Percentiles rank a stretch among this genome's conserved stretches.
These are phyloP conservation scores for Phytophthora constricta DNA, from an alignment of 352 stramenopile genomes.

Conservation along the genomic window DNA sequence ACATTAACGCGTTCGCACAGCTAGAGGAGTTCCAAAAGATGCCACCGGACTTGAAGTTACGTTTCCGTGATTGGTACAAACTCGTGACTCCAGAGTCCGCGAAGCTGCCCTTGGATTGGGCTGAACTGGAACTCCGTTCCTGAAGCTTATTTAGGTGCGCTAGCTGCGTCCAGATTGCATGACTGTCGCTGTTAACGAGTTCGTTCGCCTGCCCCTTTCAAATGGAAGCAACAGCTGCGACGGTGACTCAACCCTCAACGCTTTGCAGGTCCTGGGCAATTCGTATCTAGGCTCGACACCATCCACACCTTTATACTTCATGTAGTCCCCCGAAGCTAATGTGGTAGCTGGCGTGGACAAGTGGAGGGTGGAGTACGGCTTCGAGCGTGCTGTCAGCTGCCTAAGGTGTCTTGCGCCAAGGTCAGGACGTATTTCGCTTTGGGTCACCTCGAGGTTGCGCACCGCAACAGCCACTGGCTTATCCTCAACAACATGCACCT, in stretches of 20 bases:
- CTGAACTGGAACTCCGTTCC: constrained; percentile 94
- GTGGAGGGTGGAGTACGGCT: constrained; percentile 94
- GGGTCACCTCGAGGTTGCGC: constrained; percentile 94
- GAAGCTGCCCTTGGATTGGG: constrained; percentile 97
- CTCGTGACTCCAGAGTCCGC: constrained; percentile 95
- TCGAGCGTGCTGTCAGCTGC: constrained; percentile 96
- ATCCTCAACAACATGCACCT: constrained; percentile 99
- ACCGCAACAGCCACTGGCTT: constrained; percentile 97
- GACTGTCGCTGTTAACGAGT: constrained; percentile 94
- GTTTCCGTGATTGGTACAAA: constrained; percentile 99
- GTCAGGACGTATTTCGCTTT: constrained; percentile 96
- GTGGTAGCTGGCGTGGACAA: constrained; percentile 96
- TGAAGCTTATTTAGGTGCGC: constrained; percentile 96
- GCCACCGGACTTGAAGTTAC: constrained; percentile 93
- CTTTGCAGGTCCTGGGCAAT: constrained; percentile 95
- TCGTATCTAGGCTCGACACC: constrained; percentile 95
- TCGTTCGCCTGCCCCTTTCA: constrained; percentile 93
- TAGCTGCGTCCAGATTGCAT: constrained; percentile 95
- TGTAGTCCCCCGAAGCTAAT: constrained; percentile 95
- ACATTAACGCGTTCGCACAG: constrained; percentile 89
- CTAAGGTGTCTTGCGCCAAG: constrained; percentile 98
- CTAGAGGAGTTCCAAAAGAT: constrained; percentile 98
- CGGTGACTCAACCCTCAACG: constrained; percentile 96
- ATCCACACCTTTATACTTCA: constrained; percentile 97
- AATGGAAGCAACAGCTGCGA: constrained; percentile 95